Evolutionary conservation across 495 filamentous ascomycete species (phyloP).

Genomic region (Penicillium pulvis): DNA sequence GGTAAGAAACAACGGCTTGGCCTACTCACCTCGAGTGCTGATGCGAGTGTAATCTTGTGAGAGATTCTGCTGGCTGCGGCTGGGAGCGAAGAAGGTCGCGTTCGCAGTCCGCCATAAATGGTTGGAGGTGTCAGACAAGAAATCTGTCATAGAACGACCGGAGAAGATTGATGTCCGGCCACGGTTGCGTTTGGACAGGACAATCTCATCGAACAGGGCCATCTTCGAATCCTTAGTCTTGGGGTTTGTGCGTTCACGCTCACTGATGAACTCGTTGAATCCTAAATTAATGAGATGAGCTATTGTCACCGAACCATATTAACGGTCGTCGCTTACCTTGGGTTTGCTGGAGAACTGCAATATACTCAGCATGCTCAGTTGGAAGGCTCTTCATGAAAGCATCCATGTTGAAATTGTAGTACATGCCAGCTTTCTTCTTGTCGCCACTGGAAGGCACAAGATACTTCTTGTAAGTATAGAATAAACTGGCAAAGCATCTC

Average conservation of each 20-base stretch:
- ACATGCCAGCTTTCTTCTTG: constrained; percentile 80
- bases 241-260: constrained; percentile 64
- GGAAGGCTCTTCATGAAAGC: constrained; percentile 89
- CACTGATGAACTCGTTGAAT: constrained; percentile 97
- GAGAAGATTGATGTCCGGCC: constrained; percentile 61
- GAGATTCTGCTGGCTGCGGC: constrained; percentile 57
- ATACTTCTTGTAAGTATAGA: constrained; percentile 93
- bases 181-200: constrained; percentile 89
- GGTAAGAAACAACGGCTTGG: neutral
- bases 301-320: neutral
- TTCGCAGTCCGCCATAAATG: constrained; percentile 91
- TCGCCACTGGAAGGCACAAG: constrained; percentile 74
- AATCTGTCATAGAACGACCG: constrained; percentile 58
- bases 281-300: constrained; percentile 43
- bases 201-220: constrained; percentile 92
- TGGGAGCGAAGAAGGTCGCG: constrained; percentile 67
- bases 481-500: constrained; percentile 87
- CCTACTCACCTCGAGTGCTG: constrained; percentile 56
- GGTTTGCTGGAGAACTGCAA: constrained; percentile 83
- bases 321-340: constrained; percentile 64
- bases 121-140: constrained; percentile 82
- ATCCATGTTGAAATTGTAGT: constrained; percentile 94
- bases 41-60: constrained; percentile 65
- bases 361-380: constrained; percentile 87
- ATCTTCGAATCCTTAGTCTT: constrained; percentile 65